Evolutionary conservation across 257 asterid genomes (phyloP).

Genomic region (Linderniella brevidens): DNA sequence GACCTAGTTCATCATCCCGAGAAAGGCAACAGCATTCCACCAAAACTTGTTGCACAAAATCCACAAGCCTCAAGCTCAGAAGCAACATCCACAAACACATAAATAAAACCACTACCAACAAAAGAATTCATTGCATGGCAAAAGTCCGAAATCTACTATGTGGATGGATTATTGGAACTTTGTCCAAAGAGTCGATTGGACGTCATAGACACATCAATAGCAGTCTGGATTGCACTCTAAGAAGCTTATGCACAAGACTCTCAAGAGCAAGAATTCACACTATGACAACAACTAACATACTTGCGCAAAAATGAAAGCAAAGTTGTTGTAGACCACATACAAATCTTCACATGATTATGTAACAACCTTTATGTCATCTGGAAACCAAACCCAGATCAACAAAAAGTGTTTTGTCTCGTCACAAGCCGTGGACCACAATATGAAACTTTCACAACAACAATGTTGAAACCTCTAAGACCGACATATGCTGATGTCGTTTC

Average conservation of each 20-base stretch:
- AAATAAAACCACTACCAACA: neutral
- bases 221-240: constrained; percentile 4
- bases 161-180: constrained; percentile 4
- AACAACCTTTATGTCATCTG: constrained; percentile 2
- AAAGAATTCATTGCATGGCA: constrained; percentile 1
- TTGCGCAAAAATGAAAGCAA: neutral
- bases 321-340: neutral
- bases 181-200: constrained; percentile 7
- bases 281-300: neutral
- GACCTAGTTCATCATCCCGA: constrained; percentile 2
- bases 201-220: constrained; percentile 2
- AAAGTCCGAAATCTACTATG: constrained; percentile 6
- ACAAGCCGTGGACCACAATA: too few relatives aligned
- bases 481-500: neutral
- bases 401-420: neutral
- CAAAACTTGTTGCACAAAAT: neutral
- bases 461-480: too few relatives aligned
- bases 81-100: too few relatives aligned
- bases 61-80: neutral
- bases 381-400: constrained; percentile 1
- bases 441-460: too few relatives aligned
- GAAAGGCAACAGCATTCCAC: neutral
- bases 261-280: neutral
- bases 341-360: neutral
- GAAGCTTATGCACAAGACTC: constrained; percentile 8